Percentiles rank a stretch among this genome's conserved stretches.
phyloP scores from a whole-genome alignment of 768 basidiomycete species.

The Baorangia bicolor region DNA sequence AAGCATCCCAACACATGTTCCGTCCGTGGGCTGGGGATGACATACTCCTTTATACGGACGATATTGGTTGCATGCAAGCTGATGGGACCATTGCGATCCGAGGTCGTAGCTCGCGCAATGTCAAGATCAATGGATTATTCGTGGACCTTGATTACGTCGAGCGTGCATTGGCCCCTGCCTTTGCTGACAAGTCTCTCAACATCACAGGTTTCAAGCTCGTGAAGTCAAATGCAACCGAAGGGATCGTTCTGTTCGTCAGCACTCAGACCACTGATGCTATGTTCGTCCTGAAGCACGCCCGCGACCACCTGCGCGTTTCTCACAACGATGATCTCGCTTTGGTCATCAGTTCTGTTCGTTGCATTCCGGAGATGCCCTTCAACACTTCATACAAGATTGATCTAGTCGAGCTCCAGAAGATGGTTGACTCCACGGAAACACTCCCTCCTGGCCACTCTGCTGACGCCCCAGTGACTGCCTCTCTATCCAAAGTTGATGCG shows the following conservation, averaged over 20 bases:
- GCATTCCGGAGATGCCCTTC: slow-evolving; percentile 15
- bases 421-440: slow-evolving; percentile 7
- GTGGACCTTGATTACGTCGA: slow-evolving; percentile 19
- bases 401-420: slow-evolving; percentile 10
- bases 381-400: slow-evolving; percentile 18
- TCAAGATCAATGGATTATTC: slow-evolving; percentile 16
- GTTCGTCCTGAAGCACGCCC: slow-evolving; percentile 12
- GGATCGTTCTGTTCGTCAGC: slow-evolving; percentile 3
- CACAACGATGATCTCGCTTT: slow-evolving; percentile 8
- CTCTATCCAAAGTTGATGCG: slow-evolving; percentile 19
- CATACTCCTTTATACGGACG: slow-evolving; percentile 13
- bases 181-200: slow-evolving; percentile 5
- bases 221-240: slow-evolving; percentile 8
- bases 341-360: slow-evolving; percentile 10
- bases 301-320: slow-evolving; percentile 7
- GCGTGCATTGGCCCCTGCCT: slow-evolving; percentile 16
- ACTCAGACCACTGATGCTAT: slow-evolving; percentile 9
- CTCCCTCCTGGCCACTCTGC: slow-evolving; percentile 5
- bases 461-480: slow-evolving; percentile 5
- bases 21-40: slow-evolving; percentile 15
- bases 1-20: slow-evolving; percentile 15
- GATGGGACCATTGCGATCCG: slow-evolving; percentile 14
- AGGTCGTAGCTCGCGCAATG: slow-evolving; percentile 15
- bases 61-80: slow-evolving; percentile 17
- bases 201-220: slow-evolving; percentile 12